Evolutionary conservation across 805 yeast species (phyloP).

Genomic region (Brettanomyces sp.): DNA sequence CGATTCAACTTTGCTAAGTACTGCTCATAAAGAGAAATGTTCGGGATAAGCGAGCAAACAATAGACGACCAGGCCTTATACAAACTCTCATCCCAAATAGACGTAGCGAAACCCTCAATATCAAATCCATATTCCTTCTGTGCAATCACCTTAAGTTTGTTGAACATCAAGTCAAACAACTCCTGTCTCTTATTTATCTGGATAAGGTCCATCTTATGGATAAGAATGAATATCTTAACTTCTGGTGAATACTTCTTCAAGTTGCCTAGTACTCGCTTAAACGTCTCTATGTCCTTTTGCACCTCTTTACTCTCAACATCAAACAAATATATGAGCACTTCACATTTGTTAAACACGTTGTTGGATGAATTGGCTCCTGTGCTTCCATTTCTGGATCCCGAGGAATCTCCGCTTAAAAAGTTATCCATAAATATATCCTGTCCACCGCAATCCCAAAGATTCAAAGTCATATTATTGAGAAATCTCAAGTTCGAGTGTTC

Average conservation of each 20-base stretch:
- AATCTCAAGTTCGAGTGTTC: constrained; percentile 92
- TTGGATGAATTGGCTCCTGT: constrained; percentile 26
- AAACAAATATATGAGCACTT: constrained; percentile 90
- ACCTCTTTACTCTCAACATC: constrained; percentile 92
- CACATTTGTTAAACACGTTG: constrained; percentile 91
- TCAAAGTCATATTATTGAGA: constrained; percentile 88
- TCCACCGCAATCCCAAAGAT: constrained; percentile 98
- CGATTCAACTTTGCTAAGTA: constrained; percentile 65
- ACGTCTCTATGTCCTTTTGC: constrained; percentile 87
- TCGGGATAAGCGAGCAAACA: constrained; percentile 90
- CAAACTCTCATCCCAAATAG: constrained; percentile 94
- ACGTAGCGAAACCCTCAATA: constrained; percentile 82
- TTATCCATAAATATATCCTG: constrained; percentile 96
- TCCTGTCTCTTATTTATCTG: constrained; percentile 80
- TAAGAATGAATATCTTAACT: constrained; percentile 81
- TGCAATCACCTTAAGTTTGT: constrained; percentile 66
- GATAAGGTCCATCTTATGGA: constrained; percentile 95
- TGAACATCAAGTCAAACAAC: constrained; percentile 76
- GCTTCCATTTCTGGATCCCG: constrained; percentile 32
- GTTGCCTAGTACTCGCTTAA: constrained; percentile 72
- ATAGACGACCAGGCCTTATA: constrained; percentile 97
- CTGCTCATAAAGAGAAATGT: constrained; percentile 70
- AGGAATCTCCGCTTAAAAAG: constrained; percentile 34
- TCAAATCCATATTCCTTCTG: constrained; percentile 48
- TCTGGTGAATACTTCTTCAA: constrained; percentile 78